phyloP scores from a whole-genome alignment of 1,284 basidiomycete species.

The Sanghuangporus sanghuang region DNA sequence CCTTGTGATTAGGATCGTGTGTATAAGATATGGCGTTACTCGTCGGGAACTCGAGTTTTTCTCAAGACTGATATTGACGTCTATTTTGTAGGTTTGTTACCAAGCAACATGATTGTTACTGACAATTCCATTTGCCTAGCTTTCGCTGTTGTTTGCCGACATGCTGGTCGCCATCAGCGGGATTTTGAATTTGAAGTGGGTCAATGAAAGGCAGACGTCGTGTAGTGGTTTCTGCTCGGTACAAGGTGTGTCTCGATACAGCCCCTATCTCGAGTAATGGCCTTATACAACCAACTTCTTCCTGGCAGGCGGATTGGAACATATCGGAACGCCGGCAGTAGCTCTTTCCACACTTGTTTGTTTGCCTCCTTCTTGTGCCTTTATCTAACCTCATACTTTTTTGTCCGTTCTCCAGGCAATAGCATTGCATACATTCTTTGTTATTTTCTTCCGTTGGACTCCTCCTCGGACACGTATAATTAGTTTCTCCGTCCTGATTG shows the following conservation, averaged over 20 bases:
- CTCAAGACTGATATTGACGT: constrained; percentile 9
- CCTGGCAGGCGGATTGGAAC: constrained; percentile 2
- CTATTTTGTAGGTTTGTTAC: constrained; percentile 12
- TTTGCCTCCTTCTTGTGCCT: background rate
- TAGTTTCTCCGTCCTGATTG: background rate
- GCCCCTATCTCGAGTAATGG: background rate
- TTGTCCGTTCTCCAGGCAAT: constrained; percentile 9
- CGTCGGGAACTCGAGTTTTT: background rate
- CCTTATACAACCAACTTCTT: background rate
- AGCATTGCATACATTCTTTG: constrained; percentile 17
- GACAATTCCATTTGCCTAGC: background rate
- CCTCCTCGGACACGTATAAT: constrained; percentile 5
- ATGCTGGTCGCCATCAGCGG: constrained; percentile 13
- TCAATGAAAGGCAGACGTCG: background rate
- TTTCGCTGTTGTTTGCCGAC: constrained; percentile 15
- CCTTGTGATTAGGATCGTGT: background rate
- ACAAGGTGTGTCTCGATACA: constrained; percentile 4
- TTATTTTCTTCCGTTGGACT: constrained; percentile 17
- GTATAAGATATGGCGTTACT: background rate
- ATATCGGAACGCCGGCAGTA: constrained; percentile 8
- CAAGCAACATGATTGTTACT: background rate
- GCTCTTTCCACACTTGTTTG: constrained; percentile 16
- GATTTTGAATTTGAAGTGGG: constrained; percentile 13
- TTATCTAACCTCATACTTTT: background rate
- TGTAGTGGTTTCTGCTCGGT: constrained; percentile 14